Percentiles rank a stretch among this genome's conserved stretches.
Evolutionary conservation across 1,284 basidiomycete species (phyloP).

Genomic region (Sporisorium graminicola): DNA sequence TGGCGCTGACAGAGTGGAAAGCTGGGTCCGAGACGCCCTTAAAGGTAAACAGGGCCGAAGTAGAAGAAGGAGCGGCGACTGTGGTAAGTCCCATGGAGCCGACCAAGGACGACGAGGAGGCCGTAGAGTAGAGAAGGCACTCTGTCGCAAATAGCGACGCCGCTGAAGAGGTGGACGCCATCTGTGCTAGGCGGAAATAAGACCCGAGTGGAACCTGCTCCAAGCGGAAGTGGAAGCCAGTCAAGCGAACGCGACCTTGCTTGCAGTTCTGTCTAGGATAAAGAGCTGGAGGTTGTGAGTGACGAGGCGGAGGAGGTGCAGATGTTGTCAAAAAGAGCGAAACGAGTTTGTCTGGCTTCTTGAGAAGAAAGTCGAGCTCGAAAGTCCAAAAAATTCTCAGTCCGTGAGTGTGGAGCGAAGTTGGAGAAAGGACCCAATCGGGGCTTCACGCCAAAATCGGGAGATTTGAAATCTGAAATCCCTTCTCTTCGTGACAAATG

Average conservation of each 20-base stretch:
- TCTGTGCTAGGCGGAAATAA: not conserved
- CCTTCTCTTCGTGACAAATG: not conserved
- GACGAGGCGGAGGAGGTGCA: not conserved
- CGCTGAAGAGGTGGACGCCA: conserved; percentile 35
- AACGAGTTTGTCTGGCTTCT: not conserved
- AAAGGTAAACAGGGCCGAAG: conserved; percentile 56
- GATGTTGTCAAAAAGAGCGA: not conserved
- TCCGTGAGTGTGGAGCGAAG: conserved; percentile 8
- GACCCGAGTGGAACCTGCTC: not conserved
- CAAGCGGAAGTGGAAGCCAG: no score
- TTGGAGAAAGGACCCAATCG: not conserved
- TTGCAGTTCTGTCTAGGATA: not conserved
- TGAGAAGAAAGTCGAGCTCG: conserved; percentile 1
- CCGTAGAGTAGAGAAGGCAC: conserved; percentile 56
- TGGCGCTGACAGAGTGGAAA: conserved; percentile 40
- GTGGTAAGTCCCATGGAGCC: conserved; percentile 54
- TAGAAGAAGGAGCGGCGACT: conserved; percentile 46
- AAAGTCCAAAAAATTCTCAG: conserved; percentile 4
- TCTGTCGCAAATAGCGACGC: conserved; percentile 55
- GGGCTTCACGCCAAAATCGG: not conserved
- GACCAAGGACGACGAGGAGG: conserved; percentile 46
- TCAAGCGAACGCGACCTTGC: not conserved
- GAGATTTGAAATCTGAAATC: not conserved
- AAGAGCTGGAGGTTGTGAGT: not conserved
- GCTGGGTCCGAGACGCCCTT: conserved; percentile 56